Base-by-base conservation (phyloP, 2,329 filamentous ascomycete genomes). In the Colletotrichum camelliae region DNA sequence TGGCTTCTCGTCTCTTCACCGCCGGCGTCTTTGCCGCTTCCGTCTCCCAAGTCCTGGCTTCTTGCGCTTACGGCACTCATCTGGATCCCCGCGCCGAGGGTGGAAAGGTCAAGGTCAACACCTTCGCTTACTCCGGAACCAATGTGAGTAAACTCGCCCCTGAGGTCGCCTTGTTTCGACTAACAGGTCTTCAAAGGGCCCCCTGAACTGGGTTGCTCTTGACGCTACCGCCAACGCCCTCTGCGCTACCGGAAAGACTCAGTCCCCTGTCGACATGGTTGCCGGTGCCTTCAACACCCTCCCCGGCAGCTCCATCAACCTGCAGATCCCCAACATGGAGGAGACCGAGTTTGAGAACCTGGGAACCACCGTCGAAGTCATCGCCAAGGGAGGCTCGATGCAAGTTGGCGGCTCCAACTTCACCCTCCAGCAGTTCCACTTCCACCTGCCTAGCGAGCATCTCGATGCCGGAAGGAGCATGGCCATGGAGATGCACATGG, bases 401-500 rank as follows among this genome's bases (percentile, higher is more conserved):
- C 78, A 79, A 9, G 78, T 86, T 18, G 82, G 81, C 61, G 84
- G 81, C 52, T 81, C 80, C 66, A 78, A 79, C 18, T 88, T 85
- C 70, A 80, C 83, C 35, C 80, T 88, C 24, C 77, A 85, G 74
- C 87, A 89, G 80, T 88, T 89, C 81, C 88, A 89, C 79, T 89
- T 88, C 81, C 88, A 89, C 72, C 83, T 88, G 65, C 87, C 88
- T 9, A 86, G 85, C 76, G 88, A 89, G 80, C 88, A 89, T 78
- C 77, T 88, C 2, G 85, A 88, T 78, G 83, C 85, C 77, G 84
- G 85, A 31, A 85, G 83, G 21, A 89, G 81, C 79, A 82, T 89
- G 79, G 86, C 86, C 31, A 87, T 90, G 86, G 89, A 90, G 81
- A 87, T 88, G 83, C 91, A 93, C 83, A 90, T 92, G 86, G 91